Base-by-base conservation (phyloP, 2,329 filamentous ascomycete genomes). In the Seiridium unicorne region DNA sequence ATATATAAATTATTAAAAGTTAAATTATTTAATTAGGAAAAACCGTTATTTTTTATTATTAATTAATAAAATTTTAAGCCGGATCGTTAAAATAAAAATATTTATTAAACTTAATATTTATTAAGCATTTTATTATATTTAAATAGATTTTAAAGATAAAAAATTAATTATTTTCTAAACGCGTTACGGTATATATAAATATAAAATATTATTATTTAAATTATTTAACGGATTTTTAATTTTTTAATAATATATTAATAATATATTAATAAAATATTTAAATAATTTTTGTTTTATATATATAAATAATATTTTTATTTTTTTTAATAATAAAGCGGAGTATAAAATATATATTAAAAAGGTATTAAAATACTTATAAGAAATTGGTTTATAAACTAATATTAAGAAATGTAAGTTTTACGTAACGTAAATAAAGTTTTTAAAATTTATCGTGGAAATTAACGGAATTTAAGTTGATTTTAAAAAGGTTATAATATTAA, bases 291-390 rank as follows among this genome's bases (percentile, higher is more conserved):
- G 36, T 55, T 44, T 2, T 3, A 38, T 46, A 18, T 60, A 60
- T 60, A 57, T 60, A 49, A 60, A 60, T n/a, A 26, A 49, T 44
- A 60, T 60, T 31, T 18, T 56, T 31, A 60, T 60, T 26, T 60
- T 40, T 60, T 56, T 42, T 3, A 35, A 60, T 18, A 35, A 34
- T 13, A 18, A 8, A 47, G 13, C 3, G 32, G 44, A 60, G 9
- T 35, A 60, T 44, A 13, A 32, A 44, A 4, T 26, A 44, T 44
- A 55, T 10, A 32, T 55, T 4, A 5, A 44, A 44, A 55, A 55
- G 34, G 13, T 44, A 34, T 55, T 55, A 32, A 31, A 5, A 1
- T 8, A 32, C 10, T 34, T 55, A 36, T 26, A 13, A 3, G 2
- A 55, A 31, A 9, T 9, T 3, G 1, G 1, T 3, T 44, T 55